Conservation (phyloP, 2,329 filamentous ascomycete genomes). For the Lasiodiplodia sp. region DNA sequence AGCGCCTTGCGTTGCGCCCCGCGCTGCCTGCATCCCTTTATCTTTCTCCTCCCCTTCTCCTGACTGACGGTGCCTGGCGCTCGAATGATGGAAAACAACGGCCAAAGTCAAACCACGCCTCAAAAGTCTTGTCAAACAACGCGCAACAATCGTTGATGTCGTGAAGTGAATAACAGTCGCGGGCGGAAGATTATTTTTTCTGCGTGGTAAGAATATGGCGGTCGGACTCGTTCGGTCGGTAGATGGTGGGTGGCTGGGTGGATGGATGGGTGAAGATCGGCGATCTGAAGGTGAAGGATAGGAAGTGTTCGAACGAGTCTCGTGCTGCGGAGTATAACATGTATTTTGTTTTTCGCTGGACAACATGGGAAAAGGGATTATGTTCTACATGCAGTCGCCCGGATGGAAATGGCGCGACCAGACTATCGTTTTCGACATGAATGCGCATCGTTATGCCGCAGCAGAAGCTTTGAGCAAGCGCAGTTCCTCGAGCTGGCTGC, state of each 20-base stretch:
- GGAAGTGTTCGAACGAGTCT: constrained; percentile 2
- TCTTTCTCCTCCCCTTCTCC: neutral
- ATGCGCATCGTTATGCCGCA: neutral
- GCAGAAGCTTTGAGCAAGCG: constrained; percentile 61
- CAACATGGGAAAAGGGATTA: neutral
- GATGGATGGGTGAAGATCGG: neutral
- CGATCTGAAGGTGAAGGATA: neutral
- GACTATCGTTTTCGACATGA: neutral
- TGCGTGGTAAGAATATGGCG: constrained; percentile 4
- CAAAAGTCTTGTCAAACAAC: constrained; percentile 5
- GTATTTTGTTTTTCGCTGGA: constrained; percentile 23
- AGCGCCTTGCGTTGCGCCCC: constrained; percentile 10
- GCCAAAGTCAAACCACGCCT: neutral
- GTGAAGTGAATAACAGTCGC: constrained; percentile 21
- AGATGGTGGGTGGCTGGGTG: neutral
- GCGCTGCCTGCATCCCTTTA: constrained; percentile 1
- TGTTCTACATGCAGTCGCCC: constrained; percentile 13
- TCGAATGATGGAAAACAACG: neutral
- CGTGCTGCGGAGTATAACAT: constrained; percentile 1
- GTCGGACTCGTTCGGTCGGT: constrained; percentile 1
- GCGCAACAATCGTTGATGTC: constrained; percentile 27
- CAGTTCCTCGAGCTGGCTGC: constrained; percentile 69
- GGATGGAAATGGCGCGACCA: neutral
- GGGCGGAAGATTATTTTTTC: constrained; percentile 12
- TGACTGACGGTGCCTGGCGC: constrained; percentile 2